Base-by-base conservation (phyloP, 306 rosid genomes). In the Prunus fruticosa region DNA sequence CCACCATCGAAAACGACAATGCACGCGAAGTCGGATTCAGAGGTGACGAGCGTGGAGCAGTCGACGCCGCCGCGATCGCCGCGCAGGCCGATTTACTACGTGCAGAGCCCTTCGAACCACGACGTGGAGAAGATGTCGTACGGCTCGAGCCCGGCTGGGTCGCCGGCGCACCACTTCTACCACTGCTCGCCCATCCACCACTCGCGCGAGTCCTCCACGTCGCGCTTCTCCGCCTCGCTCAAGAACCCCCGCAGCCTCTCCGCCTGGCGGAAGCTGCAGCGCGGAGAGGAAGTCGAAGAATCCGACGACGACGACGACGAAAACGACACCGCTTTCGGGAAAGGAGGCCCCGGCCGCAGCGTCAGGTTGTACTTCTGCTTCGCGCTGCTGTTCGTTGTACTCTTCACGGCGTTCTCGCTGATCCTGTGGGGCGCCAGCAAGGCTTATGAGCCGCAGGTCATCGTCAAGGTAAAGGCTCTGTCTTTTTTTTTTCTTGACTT, bases 111-210 rank as follows among this genome's bases (percentile, higher is more conserved):
- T 0, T 95, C 98, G 11, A 88, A 90, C 86, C 93, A 87, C 63
- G 98, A 92, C 75, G 97, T 79, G 0, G 97, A 95, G 89, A 95
- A 92, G 83, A 95, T 92, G 98, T 95, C 98, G 0, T 95, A 90
- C 84, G 97, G 91, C 8, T 95, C 97, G 0, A 90, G 97, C 71
- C 98, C 97, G 0, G 4, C 73, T 3, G 97, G 81, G 9, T 95
- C 98, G 0, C 98, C 98, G 5, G 88, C 79, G 49, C 96, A 89
- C 43, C 89, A 85, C 56, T 83, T 72, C 74, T 89, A 89, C 84
- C 89, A 85, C 71, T 90, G 91, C 57, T 95, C 98, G 7, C 96
- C 98, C 0, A 90, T 90, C 67, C 98, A 95, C 84, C 98, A 95
- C 79, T 95, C 98, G 0, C 97, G 97, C 1, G 98, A 95, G 84